Evolutionary conservation across 208 protist genomes (phyloP).

Genomic region (Leishmania mexicana): DNA sequence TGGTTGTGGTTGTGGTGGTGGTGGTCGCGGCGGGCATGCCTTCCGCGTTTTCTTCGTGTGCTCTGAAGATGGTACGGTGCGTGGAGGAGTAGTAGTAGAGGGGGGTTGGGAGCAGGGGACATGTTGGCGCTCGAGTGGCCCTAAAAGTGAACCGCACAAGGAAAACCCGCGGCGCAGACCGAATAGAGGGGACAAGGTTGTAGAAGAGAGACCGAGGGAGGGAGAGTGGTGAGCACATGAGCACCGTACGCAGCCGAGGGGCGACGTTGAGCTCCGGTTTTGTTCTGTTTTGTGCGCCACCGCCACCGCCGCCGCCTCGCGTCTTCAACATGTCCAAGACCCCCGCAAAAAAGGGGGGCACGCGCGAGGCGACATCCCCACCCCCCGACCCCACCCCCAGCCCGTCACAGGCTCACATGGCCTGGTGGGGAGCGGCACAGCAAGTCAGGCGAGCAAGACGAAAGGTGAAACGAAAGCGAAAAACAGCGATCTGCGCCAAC

Average conservation of each 20-base stretch:
- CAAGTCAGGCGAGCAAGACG: not conserved
- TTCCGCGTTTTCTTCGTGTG: too few species aligned
- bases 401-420: not conserved
- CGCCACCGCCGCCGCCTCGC: not conserved
- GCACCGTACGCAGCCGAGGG: not conserved
- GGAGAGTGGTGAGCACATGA: not conserved
- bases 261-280: not conserved
- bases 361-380: too few species aligned
- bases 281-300: not conserved
- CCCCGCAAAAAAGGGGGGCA: too few species aligned
- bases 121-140: not conserved
- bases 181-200: not conserved
- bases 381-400: not conserved
- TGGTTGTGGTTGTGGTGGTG: not conserved
- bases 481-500: not conserved
- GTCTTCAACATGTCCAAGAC: not conserved
- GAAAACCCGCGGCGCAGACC: not conserved
- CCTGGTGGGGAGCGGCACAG: not conserved
- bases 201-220: not conserved
- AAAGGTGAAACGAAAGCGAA: not conserved
- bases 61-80: not conserved
- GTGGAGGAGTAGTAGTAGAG: not conserved
- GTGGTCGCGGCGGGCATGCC: not conserved
- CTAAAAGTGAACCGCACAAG: not conserved
- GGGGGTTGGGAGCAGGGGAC: not conserved